Evolutionary conservation across 352 stramenopile species (phyloP).

Genomic region (Globisporangium polare): DNA sequence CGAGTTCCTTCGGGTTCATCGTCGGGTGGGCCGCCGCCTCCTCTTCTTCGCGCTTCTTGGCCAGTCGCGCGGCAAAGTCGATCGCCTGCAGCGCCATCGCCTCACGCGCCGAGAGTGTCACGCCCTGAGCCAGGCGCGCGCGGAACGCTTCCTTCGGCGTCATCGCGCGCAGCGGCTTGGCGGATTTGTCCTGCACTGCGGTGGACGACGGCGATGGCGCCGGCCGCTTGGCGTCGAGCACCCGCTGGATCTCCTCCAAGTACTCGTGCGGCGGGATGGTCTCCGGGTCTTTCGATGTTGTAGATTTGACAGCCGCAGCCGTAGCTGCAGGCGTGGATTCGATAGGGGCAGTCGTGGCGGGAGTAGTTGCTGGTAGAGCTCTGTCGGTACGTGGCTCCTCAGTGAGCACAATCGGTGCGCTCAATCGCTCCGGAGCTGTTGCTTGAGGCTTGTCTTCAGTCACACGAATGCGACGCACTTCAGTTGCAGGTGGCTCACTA

Average conservation of each 20-base stretch:
- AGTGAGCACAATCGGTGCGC: neutral
- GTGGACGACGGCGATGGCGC: neutral
- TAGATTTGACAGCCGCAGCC: neutral
- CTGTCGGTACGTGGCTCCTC: neutral
- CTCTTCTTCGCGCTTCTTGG: constrained; percentile 9
- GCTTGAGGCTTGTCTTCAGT: neutral
- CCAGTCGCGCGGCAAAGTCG: constrained; percentile 2
- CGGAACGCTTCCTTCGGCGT: constrained; percentile 13
- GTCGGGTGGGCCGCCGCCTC: neutral
- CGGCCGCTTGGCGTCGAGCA: neutral
- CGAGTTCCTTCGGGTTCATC: constrained; percentile 19
- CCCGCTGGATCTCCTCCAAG: constrained; percentile 5
- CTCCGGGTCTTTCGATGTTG: neutral
- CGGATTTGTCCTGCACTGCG: neutral
- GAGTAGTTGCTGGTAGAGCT: neutral
- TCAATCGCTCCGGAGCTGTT: neutral
- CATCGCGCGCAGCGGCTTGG: neutral
- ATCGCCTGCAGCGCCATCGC: neutral
- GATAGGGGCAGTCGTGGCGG: too few species aligned
- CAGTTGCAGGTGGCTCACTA: neutral
- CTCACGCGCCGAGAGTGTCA: neutral
- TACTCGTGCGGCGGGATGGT: neutral
- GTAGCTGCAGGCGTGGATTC: neutral
- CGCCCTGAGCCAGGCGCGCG: constrained; percentile 8
- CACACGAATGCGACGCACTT: neutral